Percentiles rank a stretch among this genome's conserved stretches.
Evolutionary conservation across 805 yeast species (phyloP).

Genomic region (Sporopachydermia quercuum): DNA sequence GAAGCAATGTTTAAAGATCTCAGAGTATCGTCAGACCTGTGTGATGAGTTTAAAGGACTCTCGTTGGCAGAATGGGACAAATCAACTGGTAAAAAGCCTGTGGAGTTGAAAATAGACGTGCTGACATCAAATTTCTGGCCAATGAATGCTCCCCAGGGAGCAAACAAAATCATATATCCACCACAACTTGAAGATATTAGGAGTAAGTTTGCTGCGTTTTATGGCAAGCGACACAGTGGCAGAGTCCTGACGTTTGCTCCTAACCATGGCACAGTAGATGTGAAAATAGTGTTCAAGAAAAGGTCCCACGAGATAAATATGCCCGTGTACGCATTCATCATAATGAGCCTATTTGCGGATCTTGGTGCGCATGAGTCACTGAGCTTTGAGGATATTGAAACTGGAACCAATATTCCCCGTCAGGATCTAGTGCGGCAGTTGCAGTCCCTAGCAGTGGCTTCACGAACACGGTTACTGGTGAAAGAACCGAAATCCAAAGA

Average conservation of each 20-base stretch:
- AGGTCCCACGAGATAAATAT: constrained; percentile 64
- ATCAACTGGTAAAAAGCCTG: constrained; percentile 9
- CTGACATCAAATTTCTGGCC: constrained; percentile 62
- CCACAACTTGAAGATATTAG: constrained; percentile 26
- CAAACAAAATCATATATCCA: constrained; percentile 21
- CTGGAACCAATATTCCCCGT: constrained; percentile 56
- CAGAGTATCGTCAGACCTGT: constrained; percentile 35
- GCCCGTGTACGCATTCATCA: constrained; percentile 69
- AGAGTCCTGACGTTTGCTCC: constrained; percentile 67
- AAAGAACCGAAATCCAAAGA: constrained; percentile 68
- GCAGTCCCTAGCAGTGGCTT: constrained; percentile 74
- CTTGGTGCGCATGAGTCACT: constrained; percentile 27
- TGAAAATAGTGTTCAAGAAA: constrained; percentile 53
- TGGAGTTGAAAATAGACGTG: constrained; percentile 34
- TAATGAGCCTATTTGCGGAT: constrained; percentile 60
- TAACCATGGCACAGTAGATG: constrained; percentile 69
- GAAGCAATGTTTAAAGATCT: constrained; percentile 84
- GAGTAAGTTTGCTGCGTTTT: constrained; percentile 34
- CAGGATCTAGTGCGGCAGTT: constrained; percentile 62
- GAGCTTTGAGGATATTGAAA: constrained; percentile 45
- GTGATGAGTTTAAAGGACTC: constrained; percentile 23
- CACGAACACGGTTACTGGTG: constrained; percentile 57
- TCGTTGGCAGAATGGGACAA: constrained; percentile 2
- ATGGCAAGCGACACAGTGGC: constrained; percentile 36
- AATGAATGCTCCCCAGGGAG: constrained; percentile 18